These are phyloP conservation scores for Coemansia sp. DNA, from an alignment of 192 early-diverging fungal species.

Conservation along the genomic window DNA sequence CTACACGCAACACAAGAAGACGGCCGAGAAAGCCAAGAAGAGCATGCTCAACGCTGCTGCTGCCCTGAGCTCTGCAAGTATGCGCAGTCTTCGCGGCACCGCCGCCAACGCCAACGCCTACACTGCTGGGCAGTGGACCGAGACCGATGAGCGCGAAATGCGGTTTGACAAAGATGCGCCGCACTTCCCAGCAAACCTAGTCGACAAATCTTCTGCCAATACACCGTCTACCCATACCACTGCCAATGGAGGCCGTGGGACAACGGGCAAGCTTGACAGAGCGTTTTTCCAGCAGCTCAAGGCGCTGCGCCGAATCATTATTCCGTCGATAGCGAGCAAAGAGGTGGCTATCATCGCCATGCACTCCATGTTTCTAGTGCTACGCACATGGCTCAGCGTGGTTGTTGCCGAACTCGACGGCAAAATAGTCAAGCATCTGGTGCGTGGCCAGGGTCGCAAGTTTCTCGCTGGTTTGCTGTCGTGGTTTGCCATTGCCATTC, in stretches of 20 bases:
- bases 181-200: conserved; percentile 24
- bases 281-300: conserved; percentile 59
- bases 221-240: background rate
- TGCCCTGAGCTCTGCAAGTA: conserved; percentile 39
- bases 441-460: conserved; percentile 74
- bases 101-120: conserved; percentile 25
- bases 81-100: conserved; percentile 36
- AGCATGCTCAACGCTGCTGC: conserved; percentile 33
- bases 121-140: conserved; percentile 36
- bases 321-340: conserved; percentile 77
- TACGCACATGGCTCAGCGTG: conserved; percentile 89
- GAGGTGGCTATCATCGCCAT: conserved; percentile 76
- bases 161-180: conserved; percentile 45
- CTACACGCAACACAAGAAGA: conserved; percentile 41
- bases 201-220: conserved; percentile 8
- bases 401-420: conserved; percentile 92
- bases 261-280: conserved; percentile 34
- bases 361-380: conserved; percentile 83
- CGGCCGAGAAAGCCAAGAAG: conserved; percentile 45
- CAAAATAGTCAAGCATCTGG: conserved; percentile 92
- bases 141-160: conserved; percentile 46
- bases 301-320: conserved; percentile 76
- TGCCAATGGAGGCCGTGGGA: background rate
- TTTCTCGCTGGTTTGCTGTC: conserved; percentile 77
- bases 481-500: conserved; percentile 93